Evolutionary conservation across 2,329 filamentous ascomycete species (phyloP).

Genomic region (Xylariaceae sp.): DNA sequence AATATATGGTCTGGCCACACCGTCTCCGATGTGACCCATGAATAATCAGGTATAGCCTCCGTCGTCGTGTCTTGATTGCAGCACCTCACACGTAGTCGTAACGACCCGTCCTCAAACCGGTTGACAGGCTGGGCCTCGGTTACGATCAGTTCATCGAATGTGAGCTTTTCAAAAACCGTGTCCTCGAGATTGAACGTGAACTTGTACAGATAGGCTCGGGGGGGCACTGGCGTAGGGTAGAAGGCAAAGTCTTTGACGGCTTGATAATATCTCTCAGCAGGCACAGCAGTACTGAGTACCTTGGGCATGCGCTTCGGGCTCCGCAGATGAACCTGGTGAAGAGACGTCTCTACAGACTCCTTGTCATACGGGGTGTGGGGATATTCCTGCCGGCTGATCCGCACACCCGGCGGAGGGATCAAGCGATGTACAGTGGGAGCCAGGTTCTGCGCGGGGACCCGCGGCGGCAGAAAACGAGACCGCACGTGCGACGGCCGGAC

Average conservation of each 20-base stretch:
- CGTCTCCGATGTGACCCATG: constrained; percentile 61
- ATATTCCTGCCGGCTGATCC: constrained; percentile 31
- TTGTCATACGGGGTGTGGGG: constrained; percentile 38
- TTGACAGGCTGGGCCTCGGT: constrained; percentile 33
- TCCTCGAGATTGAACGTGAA: constrained; percentile 43
- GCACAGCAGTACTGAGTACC: constrained; percentile 6
- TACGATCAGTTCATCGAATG: constrained; percentile 24
- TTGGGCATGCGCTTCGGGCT: constrained; percentile 43
- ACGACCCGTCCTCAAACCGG: constrained; percentile 45
- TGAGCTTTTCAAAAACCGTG: constrained; percentile 33
- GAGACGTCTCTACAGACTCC: constrained; percentile 36
- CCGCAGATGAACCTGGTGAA: constrained; percentile 43
- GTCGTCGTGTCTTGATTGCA: constrained; percentile 33
- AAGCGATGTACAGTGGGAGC: constrained; percentile 14
- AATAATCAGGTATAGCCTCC: constrained; percentile 35
- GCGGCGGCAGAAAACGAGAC: background rate
- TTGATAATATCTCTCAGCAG: constrained; percentile 47
- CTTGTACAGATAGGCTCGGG: constrained; percentile 35
- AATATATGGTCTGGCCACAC: constrained; percentile 68
- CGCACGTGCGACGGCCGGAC: constrained; percentile 4
- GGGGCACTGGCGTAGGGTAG: constrained; percentile 37
- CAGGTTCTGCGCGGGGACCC: constrained; percentile 2
- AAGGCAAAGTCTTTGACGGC: constrained; percentile 48
- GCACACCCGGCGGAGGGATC: constrained; percentile 18
- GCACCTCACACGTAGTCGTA: constrained; percentile 65